Conservation (phyloP, 192 early-diverging fungal species). For the Dispira simplex region DNA sequence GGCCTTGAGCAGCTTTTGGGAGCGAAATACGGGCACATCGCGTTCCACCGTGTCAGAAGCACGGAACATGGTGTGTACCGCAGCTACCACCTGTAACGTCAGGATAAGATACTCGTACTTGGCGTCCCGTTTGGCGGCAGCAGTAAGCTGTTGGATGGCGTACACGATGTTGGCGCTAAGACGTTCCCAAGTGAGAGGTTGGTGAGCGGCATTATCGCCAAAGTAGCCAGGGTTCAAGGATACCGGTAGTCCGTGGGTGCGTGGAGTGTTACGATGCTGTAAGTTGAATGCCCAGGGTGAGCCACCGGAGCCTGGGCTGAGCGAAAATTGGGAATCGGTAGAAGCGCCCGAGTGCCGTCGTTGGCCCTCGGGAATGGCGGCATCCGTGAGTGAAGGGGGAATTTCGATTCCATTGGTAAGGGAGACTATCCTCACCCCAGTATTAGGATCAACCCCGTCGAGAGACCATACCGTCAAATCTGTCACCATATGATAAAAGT, state of each 20-base stretch:
- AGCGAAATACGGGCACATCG: slow-evolving; percentile 46
- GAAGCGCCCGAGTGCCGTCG: background rate
- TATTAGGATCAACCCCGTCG: slow-evolving; percentile 21
- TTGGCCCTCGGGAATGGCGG: slow-evolving; percentile 13
- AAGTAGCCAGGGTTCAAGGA: slow-evolving; percentile 17
- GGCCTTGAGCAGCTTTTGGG: slow-evolving; percentile 43
- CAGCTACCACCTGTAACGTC: slow-evolving; percentile 45
- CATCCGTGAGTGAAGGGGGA: slow-evolving; percentile 21
- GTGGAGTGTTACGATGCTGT: slow-evolving; percentile 16
- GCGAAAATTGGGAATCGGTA: slow-evolving; percentile 4
- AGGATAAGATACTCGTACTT: slow-evolving; percentile 37
- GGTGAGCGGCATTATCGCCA: slow-evolving; percentile 15
- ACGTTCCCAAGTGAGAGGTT: slow-evolving; percentile 34
- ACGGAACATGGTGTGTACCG: slow-evolving; percentile 72
- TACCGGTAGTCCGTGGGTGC: slow-evolving; percentile 24
- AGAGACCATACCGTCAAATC: slow-evolving; percentile 43
- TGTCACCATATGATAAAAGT: slow-evolving; percentile 54
- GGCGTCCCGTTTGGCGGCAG: slow-evolving; percentile 27
- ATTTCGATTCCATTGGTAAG: slow-evolving; percentile 24
- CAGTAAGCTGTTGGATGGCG: slow-evolving; percentile 35
- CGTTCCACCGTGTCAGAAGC: slow-evolving; percentile 59
- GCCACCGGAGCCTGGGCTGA: slow-evolving; percentile 19
- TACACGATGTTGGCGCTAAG: slow-evolving; percentile 27
- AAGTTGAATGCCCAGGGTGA: slow-evolving; percentile 16
- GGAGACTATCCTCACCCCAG: slow-evolving; percentile 12